Conservation (phyloP, 2,329 filamentous ascomycete species). For the Colletotrichum australisinense region DNA sequence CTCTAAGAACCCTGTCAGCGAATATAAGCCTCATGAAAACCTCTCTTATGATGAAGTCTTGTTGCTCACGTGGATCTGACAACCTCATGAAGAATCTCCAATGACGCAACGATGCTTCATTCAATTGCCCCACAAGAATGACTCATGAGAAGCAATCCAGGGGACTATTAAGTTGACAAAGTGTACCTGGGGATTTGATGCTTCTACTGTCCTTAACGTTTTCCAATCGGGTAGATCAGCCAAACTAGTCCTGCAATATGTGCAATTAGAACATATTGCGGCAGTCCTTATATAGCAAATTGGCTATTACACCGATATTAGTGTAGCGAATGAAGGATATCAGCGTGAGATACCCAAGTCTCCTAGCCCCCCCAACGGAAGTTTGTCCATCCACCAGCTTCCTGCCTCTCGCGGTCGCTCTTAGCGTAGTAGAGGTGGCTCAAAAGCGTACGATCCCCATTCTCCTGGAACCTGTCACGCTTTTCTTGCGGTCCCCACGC, state of each 20-base stretch:
- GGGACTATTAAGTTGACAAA: too few species aligned
- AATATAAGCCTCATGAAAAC: too few species aligned
- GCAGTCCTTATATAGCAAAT: not conserved
- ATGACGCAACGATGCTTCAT: too few species aligned
- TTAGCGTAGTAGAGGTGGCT: slow-evolving; percentile 43
- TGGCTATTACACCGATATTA: not conserved
- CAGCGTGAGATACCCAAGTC: not conserved
- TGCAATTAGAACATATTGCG: not conserved
- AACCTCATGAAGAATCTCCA: too few species aligned
- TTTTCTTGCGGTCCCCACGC: slow-evolving; percentile 51
- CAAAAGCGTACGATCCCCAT: slow-evolving; percentile 45
- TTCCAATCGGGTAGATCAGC: not conserved
- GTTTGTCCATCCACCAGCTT: slow-evolving; percentile 27
- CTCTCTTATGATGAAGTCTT: too few species aligned
- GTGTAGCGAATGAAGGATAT: too few species aligned
- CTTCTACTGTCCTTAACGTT: too few species aligned
- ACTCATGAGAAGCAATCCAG: too few species aligned
- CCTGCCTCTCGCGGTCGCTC: slow-evolving; percentile 32
- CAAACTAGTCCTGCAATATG: not conserved
- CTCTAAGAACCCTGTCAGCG: not conserved
- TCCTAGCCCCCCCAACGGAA: slow-evolving; percentile 31
- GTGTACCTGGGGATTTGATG: too few species aligned
- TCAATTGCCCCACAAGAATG: too few species aligned
- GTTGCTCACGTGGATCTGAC: too few species aligned
- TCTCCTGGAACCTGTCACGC: slow-evolving; percentile 41